Conservation (phyloP, 192 early-diverging fungal genomes). For the Rhizophagus clarus region DNA sequence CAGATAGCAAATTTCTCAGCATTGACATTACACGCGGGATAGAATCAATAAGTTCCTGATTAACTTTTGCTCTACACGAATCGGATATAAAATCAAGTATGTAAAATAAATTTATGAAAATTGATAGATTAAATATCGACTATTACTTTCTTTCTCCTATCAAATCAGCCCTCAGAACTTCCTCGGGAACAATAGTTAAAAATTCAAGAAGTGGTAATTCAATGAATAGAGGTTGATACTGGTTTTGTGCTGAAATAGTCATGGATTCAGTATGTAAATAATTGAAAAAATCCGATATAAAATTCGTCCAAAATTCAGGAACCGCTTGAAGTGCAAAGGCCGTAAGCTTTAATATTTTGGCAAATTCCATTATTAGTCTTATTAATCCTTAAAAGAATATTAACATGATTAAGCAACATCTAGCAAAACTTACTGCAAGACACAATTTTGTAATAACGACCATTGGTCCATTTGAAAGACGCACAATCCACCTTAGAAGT, state of each 20-base stretch:
- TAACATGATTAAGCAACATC: not conserved
- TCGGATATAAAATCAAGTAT: not conserved
- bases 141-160: conserved; percentile 48
- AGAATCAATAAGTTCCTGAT: conserved; percentile 35
- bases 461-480: conserved; percentile 45
- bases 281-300: conserved; percentile 46
- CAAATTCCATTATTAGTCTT: not conserved
- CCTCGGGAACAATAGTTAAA: conserved; percentile 58
- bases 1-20: conserved; percentile 33
- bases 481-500: conserved; percentile 50
- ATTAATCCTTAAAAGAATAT: not conserved
- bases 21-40: conserved; percentile 37
- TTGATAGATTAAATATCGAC: not conserved
- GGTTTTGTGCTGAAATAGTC: conserved; percentile 14
- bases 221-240: conserved; percentile 18
- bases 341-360: conserved; percentile 43
- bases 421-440: conserved; percentile 48
- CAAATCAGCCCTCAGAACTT: conserved; percentile 50
- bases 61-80: conserved; percentile 19
- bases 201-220: conserved; percentile 52
- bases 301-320: conserved; percentile 53
- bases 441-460: conserved; percentile 58
- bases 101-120: not conserved
- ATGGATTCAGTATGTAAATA: conserved; percentile 38
- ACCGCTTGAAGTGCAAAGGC: conserved; percentile 50